Conservation (phyloP, 768 basidiomycete genomes). For the Mycena galopus region DNA sequence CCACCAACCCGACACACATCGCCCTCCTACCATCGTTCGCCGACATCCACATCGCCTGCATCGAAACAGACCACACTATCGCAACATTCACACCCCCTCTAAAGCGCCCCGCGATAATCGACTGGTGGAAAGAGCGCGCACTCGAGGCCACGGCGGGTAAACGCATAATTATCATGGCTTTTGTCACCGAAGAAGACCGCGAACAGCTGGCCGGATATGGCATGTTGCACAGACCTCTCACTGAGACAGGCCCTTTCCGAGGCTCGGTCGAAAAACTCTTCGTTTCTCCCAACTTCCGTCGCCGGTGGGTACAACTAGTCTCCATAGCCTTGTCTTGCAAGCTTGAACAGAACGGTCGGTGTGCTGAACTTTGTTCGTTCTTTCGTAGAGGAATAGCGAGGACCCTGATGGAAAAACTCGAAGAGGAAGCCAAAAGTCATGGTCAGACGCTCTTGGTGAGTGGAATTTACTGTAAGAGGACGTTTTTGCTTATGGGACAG, state of each 20-base stretch:
- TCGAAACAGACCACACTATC: conserved; percentile 25
- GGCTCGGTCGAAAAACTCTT: conserved; percentile 29
- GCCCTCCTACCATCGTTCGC: conserved; percentile 24
- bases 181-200: not conserved
- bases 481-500: not conserved
- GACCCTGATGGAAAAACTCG: conserved; percentile 27
- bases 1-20: conserved; percentile 7
- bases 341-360: too few relatives aligned
- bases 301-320: conserved; percentile 21
- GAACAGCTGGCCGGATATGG: conserved; percentile 27
- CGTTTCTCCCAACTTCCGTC: conserved; percentile 28
- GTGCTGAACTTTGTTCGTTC: not conserved
- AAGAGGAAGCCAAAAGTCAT: conserved; percentile 6
- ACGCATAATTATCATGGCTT: conserved; percentile 16
- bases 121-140: conserved; percentile 19
- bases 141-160: conserved; percentile 1
- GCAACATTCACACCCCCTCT: conserved; percentile 28
- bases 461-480: too few relatives aligned
- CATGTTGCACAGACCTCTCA: conserved; percentile 17
- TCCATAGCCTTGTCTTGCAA: too few relatives aligned
- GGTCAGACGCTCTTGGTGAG: conserved; percentile 25
- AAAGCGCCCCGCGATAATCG: conserved; percentile 12
- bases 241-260: conserved; percentile 21
- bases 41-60: conserved; percentile 36
- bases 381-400: conserved; percentile 14